Evolutionary conservation across 1,284 basidiomycete species (phyloP), one percentile per base, ranked within the genome.

Genomic region (Ustilago shanxiensis): DNA sequence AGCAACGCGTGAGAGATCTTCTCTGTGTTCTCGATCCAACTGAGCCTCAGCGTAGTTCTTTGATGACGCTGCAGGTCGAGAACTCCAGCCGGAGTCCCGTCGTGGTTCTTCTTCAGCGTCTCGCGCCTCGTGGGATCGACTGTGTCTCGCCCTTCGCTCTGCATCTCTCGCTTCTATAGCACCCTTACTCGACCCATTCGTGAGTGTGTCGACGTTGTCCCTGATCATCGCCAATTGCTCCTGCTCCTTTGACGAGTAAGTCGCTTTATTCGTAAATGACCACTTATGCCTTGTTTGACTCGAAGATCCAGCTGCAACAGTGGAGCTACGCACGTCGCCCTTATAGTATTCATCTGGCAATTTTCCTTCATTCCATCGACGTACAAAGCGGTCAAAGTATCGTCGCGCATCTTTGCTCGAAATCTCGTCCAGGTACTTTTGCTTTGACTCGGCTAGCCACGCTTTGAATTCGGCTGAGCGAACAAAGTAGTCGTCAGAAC

Each of bases 361-460:
- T 13, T 35, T 39, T 4, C 66, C 77, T 1, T 50, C 47, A 57
- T 81, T 83, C 79, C 79, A 81, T 6, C 65, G 37, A 5, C 61
- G 60, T 3, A 66, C 59, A 37, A 83, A 83, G 31, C 66, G 69
- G 33, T 61, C 67, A 60, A 83, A 83, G 51, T 77, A 68, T 8
- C 68, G 55, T 6, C 79, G 58, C 26, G 81, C 74, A 7, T 78
- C 75, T 29, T 58, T 53, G 20, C 60, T 41, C 9, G 69, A 54
- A 13, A 83, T 63, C 58, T 81, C 79, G 59, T 83, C 81, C 11
- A 81, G 56, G 37, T 78, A 80, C 24, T 63, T 60, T 3, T 51
- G 35, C 31, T 66, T 74, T 14, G 49, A 37, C 3, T 63, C 54
- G n/a, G 66, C 47, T 3, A 83, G 70, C 79, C 79, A 81, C 9